Percentiles rank a stretch among this genome's conserved stretches.
phyloP scores from a whole-genome alignment of 352 stramenopile genomes.

The Phytophthora lateralis region DNA sequence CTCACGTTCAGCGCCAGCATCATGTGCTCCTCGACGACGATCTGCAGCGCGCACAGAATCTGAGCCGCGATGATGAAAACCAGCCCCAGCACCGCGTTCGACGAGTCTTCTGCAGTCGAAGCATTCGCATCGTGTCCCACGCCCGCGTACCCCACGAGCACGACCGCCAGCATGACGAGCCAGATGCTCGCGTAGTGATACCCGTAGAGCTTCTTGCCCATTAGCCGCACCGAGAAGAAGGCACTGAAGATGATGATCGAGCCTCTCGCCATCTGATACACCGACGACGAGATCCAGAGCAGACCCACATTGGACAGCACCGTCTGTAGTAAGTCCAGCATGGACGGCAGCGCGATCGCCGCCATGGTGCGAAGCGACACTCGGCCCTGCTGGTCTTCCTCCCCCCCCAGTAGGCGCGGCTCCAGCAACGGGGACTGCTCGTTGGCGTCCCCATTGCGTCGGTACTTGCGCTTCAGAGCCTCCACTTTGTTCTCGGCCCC shows the following conservation, averaged over 20 bases:
- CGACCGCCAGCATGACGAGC: slow-evolving; percentile 72
- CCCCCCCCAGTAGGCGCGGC: slow-evolving; percentile 12
- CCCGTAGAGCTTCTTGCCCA: slow-evolving; percentile 78
- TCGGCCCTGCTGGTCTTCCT: slow-evolving; percentile 28
- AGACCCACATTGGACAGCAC: slow-evolving; percentile 88
- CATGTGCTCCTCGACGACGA: slow-evolving; percentile 91
- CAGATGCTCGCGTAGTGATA: slow-evolving; percentile 90
- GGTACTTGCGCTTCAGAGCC: slow-evolving; percentile 50
- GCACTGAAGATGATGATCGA: slow-evolving; percentile 93
- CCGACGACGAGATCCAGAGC: slow-evolving; percentile 87
- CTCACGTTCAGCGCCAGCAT: slow-evolving; percentile 83
- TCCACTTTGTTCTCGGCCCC: slow-evolving; percentile 46
- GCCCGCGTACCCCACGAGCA: slow-evolving; percentile 72
- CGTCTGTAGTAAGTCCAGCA: slow-evolving; percentile 87
- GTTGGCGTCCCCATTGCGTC: slow-evolving; percentile 18
- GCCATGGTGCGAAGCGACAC: slow-evolving; percentile 61
- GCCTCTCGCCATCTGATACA: slow-evolving; percentile 91
- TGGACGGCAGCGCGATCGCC: slow-evolving; percentile 65
- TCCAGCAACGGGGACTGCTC: slow-evolving; percentile 45
- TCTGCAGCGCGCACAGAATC: slow-evolving; percentile 86
- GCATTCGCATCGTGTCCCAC: slow-evolving; percentile 38
- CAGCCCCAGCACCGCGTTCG: slow-evolving; percentile 73
- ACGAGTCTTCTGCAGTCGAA: slow-evolving; percentile 23
- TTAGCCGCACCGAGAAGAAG: slow-evolving; percentile 83
- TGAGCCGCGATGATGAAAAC: slow-evolving; percentile 81